These are phyloP conservation scores for Pichia ethanolica DNA, from an alignment of 805 yeast species.

Conservation along the genomic window DNA sequence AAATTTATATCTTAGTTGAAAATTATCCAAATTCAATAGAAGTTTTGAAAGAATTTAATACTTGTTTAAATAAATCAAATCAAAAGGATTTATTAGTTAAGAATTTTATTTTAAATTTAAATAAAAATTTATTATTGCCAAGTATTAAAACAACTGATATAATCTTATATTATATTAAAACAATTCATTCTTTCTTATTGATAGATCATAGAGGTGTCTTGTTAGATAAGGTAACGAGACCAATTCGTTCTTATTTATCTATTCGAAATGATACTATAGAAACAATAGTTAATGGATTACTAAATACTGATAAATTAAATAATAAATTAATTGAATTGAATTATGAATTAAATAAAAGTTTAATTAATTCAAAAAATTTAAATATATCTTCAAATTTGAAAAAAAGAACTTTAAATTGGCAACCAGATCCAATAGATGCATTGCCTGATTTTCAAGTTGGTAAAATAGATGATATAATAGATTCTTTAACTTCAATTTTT, in stretches of 20 bases:
- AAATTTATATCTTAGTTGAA: constrained; percentile 51
- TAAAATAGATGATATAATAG: constrained; percentile 59
- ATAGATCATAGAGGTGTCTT: constrained; percentile 87
- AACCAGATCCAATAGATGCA: constrained; percentile 85
- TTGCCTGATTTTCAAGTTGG: constrained; percentile 71
- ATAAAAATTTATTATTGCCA: constrained; percentile 54
- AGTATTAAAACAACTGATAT: constrained; percentile 75
- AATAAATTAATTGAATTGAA: constrained; percentile 45
- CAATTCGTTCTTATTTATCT: constrained; percentile 63
- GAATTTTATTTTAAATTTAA: constrained; percentile 39
- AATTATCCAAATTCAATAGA: constrained; percentile 44
- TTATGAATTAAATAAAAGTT: constrained; percentile 36
- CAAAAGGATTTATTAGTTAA: constrained; percentile 49
- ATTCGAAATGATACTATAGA: constrained; percentile 68
- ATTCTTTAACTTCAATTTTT: constrained; percentile 62
- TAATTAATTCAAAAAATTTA: not conserved
- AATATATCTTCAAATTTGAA: constrained; percentile 11
- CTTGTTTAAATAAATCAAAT: constrained; percentile 37
- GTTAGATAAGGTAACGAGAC: constrained; percentile 68
- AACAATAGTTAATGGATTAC: constrained; percentile 62
- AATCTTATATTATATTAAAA: constrained; percentile 58
- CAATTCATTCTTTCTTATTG: constrained; percentile 61
- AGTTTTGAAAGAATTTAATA: constrained; percentile 52
- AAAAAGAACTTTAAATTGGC: constrained; percentile 45
- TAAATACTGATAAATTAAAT: constrained; percentile 38